Base-by-base conservation (phyloP, 192 early-diverging fungal genomes). In the Coemansia sp. region DNA sequence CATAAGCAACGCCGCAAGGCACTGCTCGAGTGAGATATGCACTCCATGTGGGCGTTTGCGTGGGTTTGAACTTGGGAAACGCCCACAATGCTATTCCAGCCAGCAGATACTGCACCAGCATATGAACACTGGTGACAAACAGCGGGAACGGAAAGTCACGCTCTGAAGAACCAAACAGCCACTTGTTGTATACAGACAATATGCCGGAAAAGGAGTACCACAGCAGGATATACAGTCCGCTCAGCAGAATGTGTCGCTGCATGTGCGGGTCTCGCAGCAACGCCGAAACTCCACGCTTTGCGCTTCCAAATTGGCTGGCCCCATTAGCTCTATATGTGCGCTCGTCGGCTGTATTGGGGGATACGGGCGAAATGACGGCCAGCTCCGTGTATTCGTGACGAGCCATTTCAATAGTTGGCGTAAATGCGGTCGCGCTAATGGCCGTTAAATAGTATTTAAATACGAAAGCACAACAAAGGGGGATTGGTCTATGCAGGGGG, bases 111-210 rank as follows among this genome's bases (percentile, higher is more conserved):
- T 97, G 94, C 9, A 92, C 85, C 11, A 90, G 59, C 88, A 90
- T 93, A 55, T 97, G 94, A 10, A 88, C 59, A 45, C 81, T 82
- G 37, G 90, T 89, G 30, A 89, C 89, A 73, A 97, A 90, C 5
- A 97, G 78, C 28, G 94, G 94, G 55, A 86, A 95, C 23, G 70
- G 79, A 71, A 94, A 95, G 75, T 92, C 83, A 55, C 90, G 82
- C 60, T 91, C 83, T 0, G 83, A 79, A 26, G 80, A 63, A 23
- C 91, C 88, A 78, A 97, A 94, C 55, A 97, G 80, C 92, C 92
- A 97, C 53, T 90, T 93, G 84, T 97, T 97, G 75, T 93, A 97
- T 3, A 94, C 80, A 2, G 87, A 87, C 21, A 97, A 76, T 7
- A 83, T 57, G 0, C 91, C 84, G 2, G 94, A 85, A 19, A 84